Conservation (phyloP, 352 stramenopile genomes). For the Phytophthora macrochlamydospora region DNA sequence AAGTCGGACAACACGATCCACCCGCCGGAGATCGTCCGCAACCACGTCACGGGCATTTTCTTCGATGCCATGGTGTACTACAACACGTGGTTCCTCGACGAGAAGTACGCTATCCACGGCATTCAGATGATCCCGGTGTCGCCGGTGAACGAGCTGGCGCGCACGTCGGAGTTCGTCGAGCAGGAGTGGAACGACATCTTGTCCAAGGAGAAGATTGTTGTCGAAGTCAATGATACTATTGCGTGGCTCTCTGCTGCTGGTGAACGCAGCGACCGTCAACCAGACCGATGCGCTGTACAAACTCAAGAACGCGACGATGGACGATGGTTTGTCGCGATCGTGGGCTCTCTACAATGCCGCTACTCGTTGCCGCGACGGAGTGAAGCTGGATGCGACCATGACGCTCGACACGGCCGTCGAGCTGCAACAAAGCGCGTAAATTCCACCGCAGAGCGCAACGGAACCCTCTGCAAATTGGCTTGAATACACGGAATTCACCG, state of each 20-base stretch:
- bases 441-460: neutral
- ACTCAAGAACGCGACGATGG: conserved; percentile 43
- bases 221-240: conserved; percentile 34
- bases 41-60: conserved; percentile 70
- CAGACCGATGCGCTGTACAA: conserved; percentile 43
- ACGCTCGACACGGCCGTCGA: neutral
- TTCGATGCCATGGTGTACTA: conserved; percentile 68
- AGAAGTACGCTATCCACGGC: conserved; percentile 64
- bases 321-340: conserved; percentile 54
- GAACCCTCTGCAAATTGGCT: neutral
- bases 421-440: neutral
- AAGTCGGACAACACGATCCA: conserved; percentile 56
- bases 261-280: conserved; percentile 62
- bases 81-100: conserved; percentile 61
- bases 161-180: conserved; percentile 54
- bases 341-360: conserved; percentile 64
- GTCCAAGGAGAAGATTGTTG: conserved; percentile 54
- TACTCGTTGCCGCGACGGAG: conserved; percentile 17
- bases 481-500: too few relatives aligned
- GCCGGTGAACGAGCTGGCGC: conserved; percentile 64
- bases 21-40: conserved; percentile 54
- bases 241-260: conserved; percentile 57
- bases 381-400: neutral
- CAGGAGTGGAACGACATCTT: conserved; percentile 71
- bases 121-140: conserved; percentile 76